These are phyloP conservation scores for Platismatia glauca DNA, from an alignment of 495 filamentous ascomycete genomes.

Conservation along the genomic window DNA sequence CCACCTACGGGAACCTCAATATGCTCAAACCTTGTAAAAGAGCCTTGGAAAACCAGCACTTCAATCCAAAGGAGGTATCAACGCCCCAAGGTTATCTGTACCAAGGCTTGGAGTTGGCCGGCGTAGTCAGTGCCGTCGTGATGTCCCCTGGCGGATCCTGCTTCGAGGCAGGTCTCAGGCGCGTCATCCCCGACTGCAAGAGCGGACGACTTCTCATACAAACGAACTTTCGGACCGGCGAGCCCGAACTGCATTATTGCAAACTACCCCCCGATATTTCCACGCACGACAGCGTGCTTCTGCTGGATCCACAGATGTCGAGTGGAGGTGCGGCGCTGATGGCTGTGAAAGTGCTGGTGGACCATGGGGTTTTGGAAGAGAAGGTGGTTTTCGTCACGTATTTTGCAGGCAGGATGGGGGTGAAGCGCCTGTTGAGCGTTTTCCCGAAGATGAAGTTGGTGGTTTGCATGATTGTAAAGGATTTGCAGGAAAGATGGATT, in stretches of 20 bases:
- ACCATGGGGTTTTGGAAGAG: constrained; percentile 83
- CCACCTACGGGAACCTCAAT: neutral
- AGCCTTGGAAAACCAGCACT: constrained; percentile 63
- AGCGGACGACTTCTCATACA: constrained; percentile 87
- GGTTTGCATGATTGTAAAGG: constrained; percentile 66
- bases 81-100: constrained; percentile 64
- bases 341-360: constrained; percentile 87
- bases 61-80: constrained; percentile 47
- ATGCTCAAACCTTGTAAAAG: constrained; percentile 30
- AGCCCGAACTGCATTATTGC: constrained; percentile 85
- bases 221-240: constrained; percentile 70
- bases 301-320: constrained; percentile 90
- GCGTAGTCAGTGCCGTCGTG: constrained; percentile 74
- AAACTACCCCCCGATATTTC: constrained; percentile 64
- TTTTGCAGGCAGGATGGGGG: constrained; percentile 67
- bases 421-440: constrained; percentile 74
- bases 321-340: constrained; percentile 89
- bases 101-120: constrained; percentile 54
- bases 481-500: constrained; percentile 72
- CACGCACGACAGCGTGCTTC: constrained; percentile 65
- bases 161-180: constrained; percentile 77
- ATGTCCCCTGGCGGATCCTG: constrained; percentile 79
- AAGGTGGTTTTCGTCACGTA: constrained; percentile 85
- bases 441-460: constrained; percentile 80
- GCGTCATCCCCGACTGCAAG: constrained; percentile 84